Evolutionary conservation across 2,329 filamentous ascomycete genomes (phyloP).

Genomic region (Alternaria consortialis): DNA sequence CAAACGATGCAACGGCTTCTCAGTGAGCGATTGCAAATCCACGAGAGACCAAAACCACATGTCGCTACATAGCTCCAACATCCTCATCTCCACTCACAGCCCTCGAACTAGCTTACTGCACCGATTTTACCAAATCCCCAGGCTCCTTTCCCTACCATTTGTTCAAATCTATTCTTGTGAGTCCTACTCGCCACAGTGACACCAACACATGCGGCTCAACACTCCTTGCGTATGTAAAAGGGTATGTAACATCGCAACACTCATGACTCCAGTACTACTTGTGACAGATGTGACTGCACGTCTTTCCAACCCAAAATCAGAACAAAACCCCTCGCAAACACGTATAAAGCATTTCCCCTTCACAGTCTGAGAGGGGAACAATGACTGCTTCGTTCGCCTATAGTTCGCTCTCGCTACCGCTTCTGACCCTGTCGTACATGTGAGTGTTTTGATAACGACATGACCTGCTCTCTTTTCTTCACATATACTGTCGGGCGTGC

Average conservation of each 20-base stretch:
- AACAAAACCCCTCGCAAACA: not conserved
- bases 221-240: not conserved
- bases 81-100: not conserved
- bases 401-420: not conserved
- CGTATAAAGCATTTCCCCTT: constrained; percentile 5
- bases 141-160: not conserved
- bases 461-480: not conserved
- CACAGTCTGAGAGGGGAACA: not conserved
- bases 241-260: not conserved
- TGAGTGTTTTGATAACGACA: not conserved
- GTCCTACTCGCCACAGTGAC: not conserved
- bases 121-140: not conserved
- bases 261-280: constrained; percentile 10
- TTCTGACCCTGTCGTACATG: not conserved
- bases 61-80: not conserved
- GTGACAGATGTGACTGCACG: constrained; percentile 11
- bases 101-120: not conserved
- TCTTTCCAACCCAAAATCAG: not conserved
- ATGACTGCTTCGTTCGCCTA: not conserved
- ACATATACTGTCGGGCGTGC: not conserved
- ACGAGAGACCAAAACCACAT: not conserved
- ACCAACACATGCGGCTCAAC: not conserved
- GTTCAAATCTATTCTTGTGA: not conserved
- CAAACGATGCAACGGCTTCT: too few relatives aligned
- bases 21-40: too few relatives aligned